Base-by-base conservation (phyloP, 2,329 filamentous ascomycete genomes). In the Drechslerella stenobrocha region DNA sequence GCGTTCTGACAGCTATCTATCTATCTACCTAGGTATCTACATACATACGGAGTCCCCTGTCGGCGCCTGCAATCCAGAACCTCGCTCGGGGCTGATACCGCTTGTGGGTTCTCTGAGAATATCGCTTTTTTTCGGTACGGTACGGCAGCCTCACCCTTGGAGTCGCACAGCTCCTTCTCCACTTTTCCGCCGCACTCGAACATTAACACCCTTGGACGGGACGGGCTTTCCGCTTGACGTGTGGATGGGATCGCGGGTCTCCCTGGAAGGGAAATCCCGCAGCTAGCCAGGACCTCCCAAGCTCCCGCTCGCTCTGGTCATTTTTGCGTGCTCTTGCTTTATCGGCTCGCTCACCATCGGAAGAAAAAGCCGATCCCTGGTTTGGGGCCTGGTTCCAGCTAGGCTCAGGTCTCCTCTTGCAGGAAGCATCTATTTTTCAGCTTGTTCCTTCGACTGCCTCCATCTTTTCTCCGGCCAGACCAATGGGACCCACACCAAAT, bases 281-380 rank as follows among this genome's bases (percentile, higher is more conserved):
- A 67, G 63, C 50, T 60, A 60, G 50, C 61, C 53, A 66, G 61
- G 61, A 34, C 52, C 37, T 59, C 61, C 42, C 50, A 67, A 51
- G 51, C 55, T 67, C 61, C 61, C 53, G 61, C 45, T 55, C 52
- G n/a, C n/a, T 30, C 26, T 59, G 45, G 55, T 53, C 56, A 66
- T 53, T 66, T 53, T 67, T 60, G 63, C 63, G 63, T 67, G 63
- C 63, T 67, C 51, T 28, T 67, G 63, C 63, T 59, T 42, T 59
- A 59, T 66, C 60, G 47, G 46, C 13, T 42, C 37, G 28, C n/a
- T n/a, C n/a, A n/a, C n/a, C 48, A 37, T 26, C 28, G 44, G 40
- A 13, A 23, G 32, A 37, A 42, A 32, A 57, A 40, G 50, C 45
- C 44, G 50, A 52, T 67, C 50, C 63, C 55, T 66, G 47, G 46